Evolutionary conservation across 169 alveolate species (phyloP), one percentile per base, ranked within the genome.

Genomic region (Besnoitia besnoiti): DNA sequence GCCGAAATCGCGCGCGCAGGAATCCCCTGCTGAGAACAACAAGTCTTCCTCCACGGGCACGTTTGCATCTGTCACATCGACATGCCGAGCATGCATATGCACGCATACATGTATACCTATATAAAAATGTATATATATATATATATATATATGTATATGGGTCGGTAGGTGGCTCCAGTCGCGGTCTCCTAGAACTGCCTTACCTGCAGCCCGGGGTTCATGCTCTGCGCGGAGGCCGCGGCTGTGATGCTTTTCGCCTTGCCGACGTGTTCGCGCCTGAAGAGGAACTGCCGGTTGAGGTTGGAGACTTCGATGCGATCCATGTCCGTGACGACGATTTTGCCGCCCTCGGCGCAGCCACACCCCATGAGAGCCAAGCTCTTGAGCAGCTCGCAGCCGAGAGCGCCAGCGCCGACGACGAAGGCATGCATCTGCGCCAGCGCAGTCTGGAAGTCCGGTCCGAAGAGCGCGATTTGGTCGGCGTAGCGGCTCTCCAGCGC

Each of bases 321-420:
- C 96, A 98, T 99, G 95, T 99, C 99, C 1, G 99, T 98, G 42
- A 98, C 98, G 3, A 98, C 96, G 27, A 99, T 88, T 85, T 8
- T 42, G 50, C 79, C 91, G 76, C 24, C 24, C 37, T 33, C 97
- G 4, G 97, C 96, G 91, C 98, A 96, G 44, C 99, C 99, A 62
- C 98, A 94, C 21, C 99, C 99, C 97, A 99, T 95, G 35, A 99
- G 96, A 10, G 99, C 99, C 95, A 98, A 97, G 84, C 98, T 96
- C 94, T 99, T 99, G 91, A 99, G 96, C 80, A 97, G 98, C 94
- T 99, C 99, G 92, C 99, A 99, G n/a, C 99, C 99, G 77, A 99
- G 95, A 27, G 99, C 99, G 0, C 99, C 99, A 0, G 97, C 96
- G 35, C 97, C 97, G 40, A 95, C 97, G 46, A 95, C 49, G 93